Base-by-base conservation (phyloP, 2,329 filamentous ascomycete species). In the Dactylella cylindrospora region DNA sequence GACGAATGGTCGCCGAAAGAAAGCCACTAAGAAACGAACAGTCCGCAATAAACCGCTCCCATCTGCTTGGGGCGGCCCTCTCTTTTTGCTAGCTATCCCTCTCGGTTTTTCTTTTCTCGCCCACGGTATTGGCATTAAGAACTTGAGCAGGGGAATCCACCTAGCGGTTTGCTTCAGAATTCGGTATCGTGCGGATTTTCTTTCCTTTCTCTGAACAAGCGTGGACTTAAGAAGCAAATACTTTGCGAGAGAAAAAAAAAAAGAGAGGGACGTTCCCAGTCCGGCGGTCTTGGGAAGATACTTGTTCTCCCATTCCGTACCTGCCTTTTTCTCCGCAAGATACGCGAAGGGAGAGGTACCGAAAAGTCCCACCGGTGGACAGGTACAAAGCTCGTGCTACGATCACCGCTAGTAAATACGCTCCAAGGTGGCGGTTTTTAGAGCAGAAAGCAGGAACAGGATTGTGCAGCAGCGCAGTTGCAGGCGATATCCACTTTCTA, bases 281-380 rank as follows among this genome's bases (percentile, higher is more conserved):
- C 25, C 20, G 43, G 31, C 41, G 46, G 35, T 12, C 29, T 46
- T 25, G 46, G 39, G 41, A 36, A 38, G 54, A 31, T 13, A 28
- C 22, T 20, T n/a, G 28, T 12, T 28, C 4, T 19, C 35, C 47
- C 40, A 39, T 26, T 52, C 38, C 23, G n/a, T n/a, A 53, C 55
- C 55, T 61, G 47, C 41, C 40, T 46, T 32, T 52, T 61, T 33
- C 32, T 43, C 41, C 35, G 41, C 28, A 47, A 47, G 47, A 61
- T 53, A 53, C 55, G 55, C 55, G 47, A 52, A 43, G 23, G 28
- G 3, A 35, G 20, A 17, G n/a, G n/a, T n/a, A n/a, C n/a, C n/a
- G n/a, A n/a, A n/a, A n/a, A n/a, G n/a, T n/a, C n/a, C n/a, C n/a
- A n/a, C n/a, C n/a, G n/a, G n/a, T n/a, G n/a, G n/a, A n/a, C n/a